Conservation (phyloP, 2,329 filamentous ascomycete genomes). For the Colletotrichum tropicale region DNA sequence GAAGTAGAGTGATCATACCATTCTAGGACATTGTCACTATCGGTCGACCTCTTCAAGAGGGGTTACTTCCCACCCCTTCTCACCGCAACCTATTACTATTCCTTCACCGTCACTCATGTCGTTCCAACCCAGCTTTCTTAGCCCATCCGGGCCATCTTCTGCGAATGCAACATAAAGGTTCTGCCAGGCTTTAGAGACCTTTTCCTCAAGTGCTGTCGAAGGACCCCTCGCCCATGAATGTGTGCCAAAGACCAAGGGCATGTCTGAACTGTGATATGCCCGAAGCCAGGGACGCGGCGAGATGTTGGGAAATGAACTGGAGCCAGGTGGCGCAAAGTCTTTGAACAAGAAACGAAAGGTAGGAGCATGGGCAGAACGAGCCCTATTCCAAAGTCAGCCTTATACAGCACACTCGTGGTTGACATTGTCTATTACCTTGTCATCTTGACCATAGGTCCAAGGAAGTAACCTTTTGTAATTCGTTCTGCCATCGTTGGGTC, state of each 20-base stretch:
- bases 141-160: not conserved
- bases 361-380: not conserved
- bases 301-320: not conserved
- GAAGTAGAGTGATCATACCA: not conserved
- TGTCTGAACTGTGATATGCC: not conserved
- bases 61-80: not conserved
- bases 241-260: not conserved
- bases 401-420: accelerated
- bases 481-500: not conserved
- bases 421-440: not conserved
- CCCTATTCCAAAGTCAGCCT: not conserved
- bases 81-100: not conserved
- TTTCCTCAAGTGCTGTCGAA: not conserved
- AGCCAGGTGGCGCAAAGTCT: not conserved
- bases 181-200: not conserved
- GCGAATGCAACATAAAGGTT: not conserved
- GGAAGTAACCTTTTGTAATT: not conserved
- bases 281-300: not conserved
- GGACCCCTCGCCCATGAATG: not conserved
- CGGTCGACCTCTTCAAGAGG: not conserved
- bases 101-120: not conserved
- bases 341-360: not conserved
- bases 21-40: not conserved
- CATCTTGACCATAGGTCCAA: not conserved
- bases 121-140: not conserved